Percentiles rank a stretch among this genome's conserved stretches.
Evolutionary conservation across 2,329 filamentous ascomycete genomes (phyloP).

Genomic region (Aspergillus piperis): DNA sequence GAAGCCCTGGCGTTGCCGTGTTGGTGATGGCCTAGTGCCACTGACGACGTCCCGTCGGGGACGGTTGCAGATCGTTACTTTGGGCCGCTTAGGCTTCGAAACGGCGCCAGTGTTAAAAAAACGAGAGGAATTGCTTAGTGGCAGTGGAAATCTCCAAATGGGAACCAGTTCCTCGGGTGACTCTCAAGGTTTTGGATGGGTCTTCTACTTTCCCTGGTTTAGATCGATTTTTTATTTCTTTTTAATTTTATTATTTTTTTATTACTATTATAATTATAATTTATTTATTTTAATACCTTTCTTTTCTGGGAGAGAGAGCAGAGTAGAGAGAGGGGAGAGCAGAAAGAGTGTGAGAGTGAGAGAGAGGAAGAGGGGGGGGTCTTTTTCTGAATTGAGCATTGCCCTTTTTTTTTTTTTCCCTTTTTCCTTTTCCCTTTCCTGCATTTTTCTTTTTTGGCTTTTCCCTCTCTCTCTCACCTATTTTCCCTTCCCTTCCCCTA

Average conservation of each 20-base stretch:
- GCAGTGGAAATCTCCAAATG: conserved; percentile 25
- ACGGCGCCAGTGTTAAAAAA: conserved; percentile 28
- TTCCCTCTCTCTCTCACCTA: conserved; percentile 1
- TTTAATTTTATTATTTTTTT: conserved; percentile 12
- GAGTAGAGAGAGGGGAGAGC: too few species aligned
- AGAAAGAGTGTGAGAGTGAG: too few species aligned
- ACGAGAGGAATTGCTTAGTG: conserved; percentile 16
- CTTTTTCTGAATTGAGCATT: neutral
- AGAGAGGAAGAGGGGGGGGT: neutral
- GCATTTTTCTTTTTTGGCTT: conserved; percentile 8
- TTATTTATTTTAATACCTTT: conserved; percentile 15
- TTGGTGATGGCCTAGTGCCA: conserved; percentile 37
- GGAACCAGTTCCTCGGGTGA: conserved; percentile 39
- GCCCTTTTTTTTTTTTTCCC: conserved; percentile 1
- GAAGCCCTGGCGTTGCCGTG: conserved; percentile 29
- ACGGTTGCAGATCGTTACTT: conserved; percentile 42
- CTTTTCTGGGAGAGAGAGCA: neutral
- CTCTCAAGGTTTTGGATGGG: conserved; percentile 24
- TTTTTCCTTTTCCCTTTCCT: neutral
- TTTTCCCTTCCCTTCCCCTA: conserved; percentile 5
- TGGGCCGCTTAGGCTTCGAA: conserved; percentile 31
- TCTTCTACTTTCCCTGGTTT: conserved; percentile 19
- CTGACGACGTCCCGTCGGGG: conserved; percentile 45
- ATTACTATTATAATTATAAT: conserved; percentile 11
- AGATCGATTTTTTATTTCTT: conserved; percentile 13